Evolutionary conservation across 2,329 filamentous ascomycete species (phyloP).

Genomic region (Sclerotinia glacialis): DNA sequence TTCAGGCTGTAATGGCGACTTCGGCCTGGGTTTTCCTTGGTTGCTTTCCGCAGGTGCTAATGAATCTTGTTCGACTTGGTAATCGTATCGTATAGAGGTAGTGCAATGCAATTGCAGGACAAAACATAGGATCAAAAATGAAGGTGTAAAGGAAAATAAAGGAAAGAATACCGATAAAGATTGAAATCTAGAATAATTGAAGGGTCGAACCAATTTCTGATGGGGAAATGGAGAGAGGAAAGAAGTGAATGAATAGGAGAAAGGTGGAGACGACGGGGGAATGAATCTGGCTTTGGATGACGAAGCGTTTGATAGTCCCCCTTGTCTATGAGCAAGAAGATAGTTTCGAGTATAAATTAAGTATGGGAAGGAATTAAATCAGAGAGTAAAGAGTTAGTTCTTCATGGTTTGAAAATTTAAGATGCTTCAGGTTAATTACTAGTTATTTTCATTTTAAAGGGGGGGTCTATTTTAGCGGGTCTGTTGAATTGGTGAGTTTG

Average conservation of each 20-base stretch:
- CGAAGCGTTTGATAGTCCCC: constrained; percentile 14
- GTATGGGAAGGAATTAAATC: background rate
- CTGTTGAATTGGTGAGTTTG: background rate
- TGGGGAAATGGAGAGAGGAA: background rate
- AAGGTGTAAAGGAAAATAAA: background rate
- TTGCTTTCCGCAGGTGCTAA: background rate
- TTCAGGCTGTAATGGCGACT: constrained; percentile 6
- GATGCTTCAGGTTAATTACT: constrained; percentile 4
- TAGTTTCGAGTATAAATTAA: background rate
- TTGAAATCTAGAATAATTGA: background rate
- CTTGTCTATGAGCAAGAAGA: background rate
- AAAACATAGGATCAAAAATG: constrained; percentile 1
- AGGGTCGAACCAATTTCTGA: background rate
- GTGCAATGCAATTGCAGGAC: constrained; percentile 1
- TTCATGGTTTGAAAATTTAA: background rate
- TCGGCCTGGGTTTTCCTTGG: background rate
- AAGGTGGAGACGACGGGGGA: constrained; percentile 10
- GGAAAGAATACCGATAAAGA: background rate
- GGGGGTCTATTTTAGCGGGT: background rate
- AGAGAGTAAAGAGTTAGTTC: background rate
- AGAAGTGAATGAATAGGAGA: constrained; percentile 14
- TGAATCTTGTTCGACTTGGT: background rate
- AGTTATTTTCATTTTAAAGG: background rate
- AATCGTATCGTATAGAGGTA: background rate
- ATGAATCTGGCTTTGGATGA: constrained; percentile 4